phyloP scores from a whole-genome alignment of 768 basidiomycete species.

The Harrya chromipes region DNA sequence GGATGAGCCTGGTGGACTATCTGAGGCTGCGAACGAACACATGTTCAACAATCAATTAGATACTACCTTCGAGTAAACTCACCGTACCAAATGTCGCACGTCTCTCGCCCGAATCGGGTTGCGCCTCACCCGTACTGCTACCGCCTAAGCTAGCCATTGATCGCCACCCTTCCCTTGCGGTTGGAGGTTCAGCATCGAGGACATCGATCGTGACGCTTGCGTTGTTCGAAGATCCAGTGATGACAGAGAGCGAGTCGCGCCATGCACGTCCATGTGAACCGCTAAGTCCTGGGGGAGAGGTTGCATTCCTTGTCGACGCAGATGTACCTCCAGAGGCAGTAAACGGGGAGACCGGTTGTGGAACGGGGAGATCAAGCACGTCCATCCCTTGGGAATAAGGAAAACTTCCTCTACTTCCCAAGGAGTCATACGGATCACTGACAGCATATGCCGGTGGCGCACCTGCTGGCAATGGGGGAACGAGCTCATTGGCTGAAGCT shows the following conservation, averaged over 20 bases:
- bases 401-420: conserved; percentile 24
- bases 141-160: conserved; percentile 37
- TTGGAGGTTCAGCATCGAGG: conserved; percentile 67
- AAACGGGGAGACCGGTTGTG: conserved; percentile 54
- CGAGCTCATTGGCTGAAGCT: conserved; percentile 2
- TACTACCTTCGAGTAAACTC: conserved; percentile 27
- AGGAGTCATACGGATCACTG: conserved; percentile 28
- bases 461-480: conserved; percentile 19
- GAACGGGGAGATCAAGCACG: conserved; percentile 55
- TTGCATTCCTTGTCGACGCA: conserved; percentile 13
- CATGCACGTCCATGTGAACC: conserved; percentile 29
- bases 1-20: conserved; percentile 41
- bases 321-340: conserved; percentile 35
- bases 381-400: conserved; percentile 37
- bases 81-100: conserved; percentile 65
- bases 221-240: conserved; percentile 30
- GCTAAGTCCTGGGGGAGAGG: conserved; percentile 39
- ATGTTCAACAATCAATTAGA: conserved; percentile 11
- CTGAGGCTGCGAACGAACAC: conserved; percentile 36
- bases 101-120: conserved; percentile 31
- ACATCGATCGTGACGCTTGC: conserved; percentile 50
- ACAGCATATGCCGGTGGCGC: conserved; percentile 33
- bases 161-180: conserved; percentile 60
- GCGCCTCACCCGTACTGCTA: conserved; percentile 16
- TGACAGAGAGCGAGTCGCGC: conserved; percentile 35